Evolutionary conservation across 495 filamentous ascomycete genomes (phyloP), one percentile per base, ranked within the genome.

Genomic region (Bacidia gigantensis): DNA sequence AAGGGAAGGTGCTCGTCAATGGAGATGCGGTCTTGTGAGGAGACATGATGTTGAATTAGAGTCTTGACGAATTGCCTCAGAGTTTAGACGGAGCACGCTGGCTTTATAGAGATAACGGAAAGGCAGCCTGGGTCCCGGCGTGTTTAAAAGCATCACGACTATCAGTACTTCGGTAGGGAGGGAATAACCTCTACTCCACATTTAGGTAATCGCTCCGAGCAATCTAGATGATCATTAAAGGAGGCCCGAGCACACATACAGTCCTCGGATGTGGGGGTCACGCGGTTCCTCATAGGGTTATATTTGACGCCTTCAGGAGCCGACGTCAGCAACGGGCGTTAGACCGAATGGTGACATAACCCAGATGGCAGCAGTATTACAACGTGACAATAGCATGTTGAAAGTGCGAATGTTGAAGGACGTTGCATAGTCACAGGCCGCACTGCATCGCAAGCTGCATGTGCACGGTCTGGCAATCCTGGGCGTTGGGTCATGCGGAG

Each of bases 21-120:
- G 52, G 55, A 20, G 58, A 55, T 46, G 43, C 18, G 22, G 26
- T 51, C 20, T 53, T 53, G 24, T 57, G 56, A 22, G 32, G 35
- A 40, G 56, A 55, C 52, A 54, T 58, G 11, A 46, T 44, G 20
- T 18, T 32, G 41, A 18, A 0, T n/a, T 2, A 29, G 11, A 18
- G 3, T 35, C 1, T 38, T 17, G 47, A 35, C 5, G 14, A 44
- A 7, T 35, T 35, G 41, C 12, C 20, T 44, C 41, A 44, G 20
- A n/a, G 41, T 44, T 44, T 22, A 5, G 41, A 7, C 17, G 41
- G 41, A 22, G 41, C 9, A 22, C 41, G 20, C 20, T 44, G 41
- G 41, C 41, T 44, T 44, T 44, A 38, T 35, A 21, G 11, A 50
- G 47, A 38, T 50, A 32, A 50, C 47, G 17, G 32, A 25, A 21